Evolutionary conservation across 768 basidiomycete genomes (phyloP), one percentile per base, ranked within the genome.

Genomic region (Hydnomerulius pinastri): DNA sequence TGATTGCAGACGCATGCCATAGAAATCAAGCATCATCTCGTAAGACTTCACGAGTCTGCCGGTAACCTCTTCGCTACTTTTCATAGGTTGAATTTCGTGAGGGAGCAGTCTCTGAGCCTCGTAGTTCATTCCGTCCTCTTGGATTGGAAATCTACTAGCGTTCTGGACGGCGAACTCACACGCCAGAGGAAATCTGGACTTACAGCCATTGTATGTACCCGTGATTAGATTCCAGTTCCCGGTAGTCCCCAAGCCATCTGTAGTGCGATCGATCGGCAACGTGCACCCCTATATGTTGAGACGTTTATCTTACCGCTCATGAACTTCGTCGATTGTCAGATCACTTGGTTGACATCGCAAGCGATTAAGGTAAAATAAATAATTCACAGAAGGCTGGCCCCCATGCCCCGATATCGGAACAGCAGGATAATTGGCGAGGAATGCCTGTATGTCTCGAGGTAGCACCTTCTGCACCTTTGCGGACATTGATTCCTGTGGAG

Each of bases 151-250:
- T 58, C 85, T 88, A 18, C 17, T 18, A 37, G 29, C 23, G 33
- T 44, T 15, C 24, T 23, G 42, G 5, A 46, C 8, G 29, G 49
- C 42, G 30, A 33, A 44, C 21, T 28, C 29, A n/a, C n/a, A n/a
- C 46, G 35, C 46, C 18, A 12, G 10, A 43, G 27, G n/a, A 32
- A 45, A 25, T 30, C 15, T 5, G 28, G 36, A 71, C 87, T 60
- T 69, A 89, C 83, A 90, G 65, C 87, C 89, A 90, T 61, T 90
- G 88, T 37, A 90, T 85, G 63, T 79, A 90, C 1, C 81, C 83
- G 59, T 90, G 89, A 50, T 82, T 82, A 55, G 71, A 65, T 64
- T 91, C 89, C 25, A 91, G 72, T 53, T 72, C 78, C 25, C 67
- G 60, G 56, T 85, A 85, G 59, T 89, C 75, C 5, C 80, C 81